Conservation (phyloP, 768 basidiomycete species). For the Cubamyces sp. region DNA sequence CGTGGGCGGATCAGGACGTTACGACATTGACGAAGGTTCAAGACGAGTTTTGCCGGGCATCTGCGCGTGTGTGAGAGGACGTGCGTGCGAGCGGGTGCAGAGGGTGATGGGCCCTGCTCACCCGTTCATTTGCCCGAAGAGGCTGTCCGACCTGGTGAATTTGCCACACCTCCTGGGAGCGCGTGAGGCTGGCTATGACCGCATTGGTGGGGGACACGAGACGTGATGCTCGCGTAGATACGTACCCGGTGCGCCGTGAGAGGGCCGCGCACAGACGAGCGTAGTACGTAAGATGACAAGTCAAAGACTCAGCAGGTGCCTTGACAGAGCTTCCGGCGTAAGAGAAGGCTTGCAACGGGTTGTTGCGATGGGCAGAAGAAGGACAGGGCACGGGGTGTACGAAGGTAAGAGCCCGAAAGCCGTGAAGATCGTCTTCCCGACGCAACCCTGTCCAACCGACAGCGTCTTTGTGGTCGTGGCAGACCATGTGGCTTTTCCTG, state of each 20-base stretch:
- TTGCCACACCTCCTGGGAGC: constrained; percentile 6
- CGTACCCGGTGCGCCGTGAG: neutral
- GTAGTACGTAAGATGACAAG: constrained; percentile 14
- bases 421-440: constrained; percentile 5
- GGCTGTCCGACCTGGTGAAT: constrained; percentile 9
- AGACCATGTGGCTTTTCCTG: too few relatives aligned
- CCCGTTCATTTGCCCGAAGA: constrained; percentile 6
- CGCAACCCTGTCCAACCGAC: too few relatives aligned
- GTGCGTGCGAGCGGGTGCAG: neutral
- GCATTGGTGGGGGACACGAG: constrained; percentile 14
- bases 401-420: constrained; percentile 9
- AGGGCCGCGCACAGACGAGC: constrained; percentile 7
- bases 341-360: neutral
- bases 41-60: neutral
- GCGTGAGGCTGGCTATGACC: neutral
- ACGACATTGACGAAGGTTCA: too few relatives aligned
- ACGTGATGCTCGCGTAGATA: constrained; percentile 19
- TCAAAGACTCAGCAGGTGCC: neutral
- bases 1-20: too few relatives aligned
- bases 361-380: neutral
- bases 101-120: too few relatives aligned
- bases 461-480: too few relatives aligned
- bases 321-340: constrained; percentile 11
- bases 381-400: neutral
- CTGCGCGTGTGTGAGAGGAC: neutral